These are phyloP conservation scores for Moesziomyces aphidis DNA, from an alignment of 1,284 basidiomycete species.

Conservation along the genomic window DNA sequence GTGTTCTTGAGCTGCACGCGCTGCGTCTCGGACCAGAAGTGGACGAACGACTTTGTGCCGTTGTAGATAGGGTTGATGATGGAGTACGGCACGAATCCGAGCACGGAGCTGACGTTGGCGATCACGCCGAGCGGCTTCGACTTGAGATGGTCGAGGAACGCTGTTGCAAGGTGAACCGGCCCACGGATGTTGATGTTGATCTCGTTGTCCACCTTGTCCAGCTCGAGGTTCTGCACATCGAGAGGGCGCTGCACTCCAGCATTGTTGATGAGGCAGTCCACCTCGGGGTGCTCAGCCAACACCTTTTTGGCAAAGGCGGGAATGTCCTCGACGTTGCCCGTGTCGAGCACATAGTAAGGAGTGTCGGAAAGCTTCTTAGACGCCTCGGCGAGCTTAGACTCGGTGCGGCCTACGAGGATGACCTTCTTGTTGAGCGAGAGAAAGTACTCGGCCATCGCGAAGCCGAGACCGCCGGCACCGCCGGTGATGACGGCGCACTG, in stretches of 20 bases:
- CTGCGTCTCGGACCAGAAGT: constrained; percentile 61
- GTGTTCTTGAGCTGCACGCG: constrained; percentile 57
- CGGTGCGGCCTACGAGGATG: constrained; percentile 68
- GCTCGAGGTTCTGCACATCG: constrained; percentile 57
- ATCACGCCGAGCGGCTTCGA: constrained; percentile 53
- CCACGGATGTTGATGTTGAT: constrained; percentile 63
- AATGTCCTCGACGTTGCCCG: constrained; percentile 63
- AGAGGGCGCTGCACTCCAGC: constrained; percentile 68
- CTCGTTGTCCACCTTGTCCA: constrained; percentile 60
- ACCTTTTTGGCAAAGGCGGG: constrained; percentile 64
- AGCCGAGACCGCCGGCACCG: constrained; percentile 57
- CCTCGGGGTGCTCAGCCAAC: constrained; percentile 67
- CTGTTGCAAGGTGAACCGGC: constrained; percentile 58
- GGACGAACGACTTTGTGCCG: constrained; percentile 56
- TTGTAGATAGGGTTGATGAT: constrained; percentile 60
- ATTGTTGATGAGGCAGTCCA: constrained; percentile 70
- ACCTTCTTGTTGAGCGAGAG: constrained; percentile 68
- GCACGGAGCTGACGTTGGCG: constrained; percentile 60
- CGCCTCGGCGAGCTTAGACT: constrained; percentile 64
- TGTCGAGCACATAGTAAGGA: constrained; percentile 68
- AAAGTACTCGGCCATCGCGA: constrained; percentile 68
- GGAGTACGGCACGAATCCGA: constrained; percentile 55
- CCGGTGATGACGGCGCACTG: constrained; percentile 62
- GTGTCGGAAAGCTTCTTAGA: constrained; percentile 63
- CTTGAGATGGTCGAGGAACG: constrained; percentile 60